Evolutionary conservation across 148 eudicot species (phyloP).

Genomic region (Fagopyrum esculentum): DNA sequence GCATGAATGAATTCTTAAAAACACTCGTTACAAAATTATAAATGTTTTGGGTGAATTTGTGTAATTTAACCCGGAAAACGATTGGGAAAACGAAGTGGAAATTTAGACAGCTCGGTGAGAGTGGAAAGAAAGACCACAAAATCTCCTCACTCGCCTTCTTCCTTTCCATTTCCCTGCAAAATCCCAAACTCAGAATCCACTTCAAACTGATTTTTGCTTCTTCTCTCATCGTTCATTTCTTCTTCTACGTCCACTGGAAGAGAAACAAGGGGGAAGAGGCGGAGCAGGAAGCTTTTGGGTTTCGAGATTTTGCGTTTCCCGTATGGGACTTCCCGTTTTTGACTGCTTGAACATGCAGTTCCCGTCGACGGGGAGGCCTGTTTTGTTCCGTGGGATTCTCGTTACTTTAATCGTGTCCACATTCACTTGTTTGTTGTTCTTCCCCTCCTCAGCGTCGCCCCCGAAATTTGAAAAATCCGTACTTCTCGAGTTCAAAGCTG

Average conservation of each 20-base stretch:
- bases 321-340: neutral
- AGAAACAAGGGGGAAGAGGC: neutral
- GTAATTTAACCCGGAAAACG: no score
- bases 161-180: conserved; percentile 7
- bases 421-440: conserved; percentile 2
- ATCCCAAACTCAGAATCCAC: neutral
- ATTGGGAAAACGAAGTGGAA: no score
- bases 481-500: conserved; percentile 40
- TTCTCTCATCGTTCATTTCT: neutral
- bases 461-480: conserved; percentile 43
- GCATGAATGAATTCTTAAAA: no score
- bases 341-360: conserved; percentile 3
- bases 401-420: conserved; percentile 10
- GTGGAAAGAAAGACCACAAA: no score
- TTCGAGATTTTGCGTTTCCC: neutral
- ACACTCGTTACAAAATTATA: no score
- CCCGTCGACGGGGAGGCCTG: neutral
- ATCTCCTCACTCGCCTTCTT: neutral
- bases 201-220: neutral
- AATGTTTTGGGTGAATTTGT: no score
- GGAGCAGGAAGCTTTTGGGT: neutral
- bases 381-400: no score
- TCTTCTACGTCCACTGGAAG: neutral
- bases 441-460: conserved; percentile 10
- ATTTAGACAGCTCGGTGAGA: no score